A percentile compares a stretch with the other conserved stretches of the same genome.
These are phyloP conservation scores for Barbatosphaeria neglecta DNA, from an alignment of 495 filamentous ascomycete genomes.

Conservation along the genomic window DNA sequence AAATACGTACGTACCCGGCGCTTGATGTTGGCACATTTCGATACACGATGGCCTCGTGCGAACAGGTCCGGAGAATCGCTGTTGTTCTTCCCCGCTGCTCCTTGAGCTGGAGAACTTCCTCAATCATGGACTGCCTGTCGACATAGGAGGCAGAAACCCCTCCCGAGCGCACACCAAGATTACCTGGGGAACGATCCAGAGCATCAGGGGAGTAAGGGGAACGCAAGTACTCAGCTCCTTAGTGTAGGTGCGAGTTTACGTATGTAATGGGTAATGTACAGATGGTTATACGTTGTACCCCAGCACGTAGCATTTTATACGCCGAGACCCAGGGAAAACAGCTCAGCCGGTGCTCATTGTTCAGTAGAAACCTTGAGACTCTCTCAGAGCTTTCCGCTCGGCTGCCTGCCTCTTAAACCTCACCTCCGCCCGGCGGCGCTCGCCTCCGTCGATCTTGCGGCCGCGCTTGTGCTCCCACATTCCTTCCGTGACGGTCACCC, in stretches of 20 bases:
- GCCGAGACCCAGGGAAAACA: neutral
- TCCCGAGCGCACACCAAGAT: no score
- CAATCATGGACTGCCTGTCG: no score
- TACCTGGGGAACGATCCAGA: no score
- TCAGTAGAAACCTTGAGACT: constrained; percentile 18
- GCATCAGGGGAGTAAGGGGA: neutral
- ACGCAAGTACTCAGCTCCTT: neutral
- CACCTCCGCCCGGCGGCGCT: constrained; percentile 76
- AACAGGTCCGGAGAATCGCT: no score
- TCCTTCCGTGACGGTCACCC: constrained; percentile 61
- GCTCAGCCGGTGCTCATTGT: neutral
- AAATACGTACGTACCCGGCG: no score
- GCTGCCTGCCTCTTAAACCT: constrained; percentile 43
- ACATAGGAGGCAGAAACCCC: no score
- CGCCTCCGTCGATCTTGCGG: constrained; percentile 90
- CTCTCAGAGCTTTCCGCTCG: constrained; percentile 33
- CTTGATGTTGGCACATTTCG: no score
- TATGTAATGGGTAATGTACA: neutral
- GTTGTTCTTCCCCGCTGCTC: no score
- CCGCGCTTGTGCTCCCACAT: constrained; percentile 82
- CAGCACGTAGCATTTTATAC: neutral
- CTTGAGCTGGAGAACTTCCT: no score
- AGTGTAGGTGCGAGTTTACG: neutral
- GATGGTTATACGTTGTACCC: neutral
- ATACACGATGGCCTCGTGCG: no score